Base-by-base conservation (phyloP, 2,329 filamentous ascomycete genomes). In the Penicillium hesseltinei region DNA sequence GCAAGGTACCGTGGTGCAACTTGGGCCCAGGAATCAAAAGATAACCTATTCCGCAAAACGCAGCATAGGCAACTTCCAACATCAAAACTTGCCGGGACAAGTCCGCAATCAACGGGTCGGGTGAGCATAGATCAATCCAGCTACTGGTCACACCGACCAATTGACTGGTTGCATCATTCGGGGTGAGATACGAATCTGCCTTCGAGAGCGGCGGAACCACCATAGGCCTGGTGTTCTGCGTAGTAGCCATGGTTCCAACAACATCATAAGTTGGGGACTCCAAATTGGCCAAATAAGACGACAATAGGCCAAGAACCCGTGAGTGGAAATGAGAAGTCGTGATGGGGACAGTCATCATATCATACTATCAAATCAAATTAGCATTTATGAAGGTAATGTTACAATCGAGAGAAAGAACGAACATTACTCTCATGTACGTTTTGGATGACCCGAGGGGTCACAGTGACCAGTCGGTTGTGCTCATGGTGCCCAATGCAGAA, bases 41-140 rank as follows among this genome's bases (percentile, higher is more conserved):
- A 74, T 89, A 95, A 55, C 87, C 86, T 47, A 94, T 84, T 36
- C 95, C 95, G 69, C 92, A 97, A 76, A 97, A 99, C 61, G 91
- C 92, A 62, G 95, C 94, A 76, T 97, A 99, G 48, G 91, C 90
- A 47, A 97, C 84, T 73, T 99, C 94, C 39, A 96, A 82, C 71
- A 92, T 92, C 62, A 99, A 80, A 7, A 96, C 89, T 76, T 97
- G 93, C 44, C 90, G 86, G 36, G 93, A 97, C 57, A 97, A 83
- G 72, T 90, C 90, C 8, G 91, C 87, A 61, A 97, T 87, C 61
- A 93, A 75, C 7, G 92, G 90, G 72, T 97, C 89, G 1, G 86
- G 78, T 2, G 92, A 96, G 67, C 88, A 88, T 13, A 97, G 78
- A 71, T 97, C 92, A 64, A 96, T 93, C 93, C 93, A 97, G 6